Evolutionary conservation across 2,329 filamentous ascomycete species (phyloP), one percentile per base, ranked within the genome.

Genomic region (Botrytis fabae): DNA sequence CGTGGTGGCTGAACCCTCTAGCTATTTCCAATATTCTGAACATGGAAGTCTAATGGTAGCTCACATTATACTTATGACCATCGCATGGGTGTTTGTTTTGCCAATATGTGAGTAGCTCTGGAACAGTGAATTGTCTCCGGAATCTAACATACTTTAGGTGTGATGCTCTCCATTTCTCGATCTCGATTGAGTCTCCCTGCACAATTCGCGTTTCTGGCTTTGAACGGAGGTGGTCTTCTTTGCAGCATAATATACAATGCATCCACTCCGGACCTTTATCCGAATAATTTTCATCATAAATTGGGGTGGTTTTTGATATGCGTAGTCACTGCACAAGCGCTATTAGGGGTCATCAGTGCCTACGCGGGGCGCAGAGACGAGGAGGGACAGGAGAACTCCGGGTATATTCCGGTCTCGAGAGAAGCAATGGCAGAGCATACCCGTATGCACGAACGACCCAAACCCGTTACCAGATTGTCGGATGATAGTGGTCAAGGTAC

Each of bases 281-380:
- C 90, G 46, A 91, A 92, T 80, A 97, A 97, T 80, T 89, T 92
- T n/a, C 95, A 98, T 81, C 91, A 94, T 84, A 94, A 93, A 81
- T 87, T 95, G 64, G 94, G 94, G 71, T 98, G 95, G 95, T 85
- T 93, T 60, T 86, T 92, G 44, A 95, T 92, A 4, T 92, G 89
- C 85, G 85, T 95, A 6, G 86, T 92, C 18, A 86, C 86, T 70
- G 89, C 87, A 0, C 95, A 97, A 83, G 86, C 92, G 25, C 78
- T 92, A 57, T 84, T 97, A 69, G 78, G 78, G 28, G 57, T 80
- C 18, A 74, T 81, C n/a, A 75, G 71, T 57, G 70, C 76, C 61
- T 81, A 79, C 70, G 74, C 76, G 1, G 73, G 74, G 38, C 73
- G 72, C 38, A 80, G 83, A 78, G 75, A 60, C 78, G 76, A 66